phyloP scores from a whole-genome alignment of 2,329 filamentous ascomycete species.

The Penicillium sp. region DNA sequence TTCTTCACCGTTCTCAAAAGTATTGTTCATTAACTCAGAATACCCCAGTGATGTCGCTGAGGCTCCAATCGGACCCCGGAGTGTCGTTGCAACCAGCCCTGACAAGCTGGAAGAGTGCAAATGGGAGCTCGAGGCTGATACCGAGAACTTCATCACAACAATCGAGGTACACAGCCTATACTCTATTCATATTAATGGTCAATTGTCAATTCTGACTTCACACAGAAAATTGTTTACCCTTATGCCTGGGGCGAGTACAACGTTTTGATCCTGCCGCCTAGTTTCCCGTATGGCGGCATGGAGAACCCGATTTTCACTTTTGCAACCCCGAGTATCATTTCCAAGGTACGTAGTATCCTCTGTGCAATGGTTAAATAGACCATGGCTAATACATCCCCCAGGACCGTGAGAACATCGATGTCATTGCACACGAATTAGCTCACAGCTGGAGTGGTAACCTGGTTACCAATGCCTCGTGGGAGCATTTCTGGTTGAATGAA shows the following conservation, averaged over 20 bases:
- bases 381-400: slow-evolving; percentile 12
- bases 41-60: slow-evolving; percentile 70
- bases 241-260: slow-evolving; percentile 97
- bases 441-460: slow-evolving; percentile 86
- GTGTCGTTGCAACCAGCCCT: slow-evolving; percentile 80
- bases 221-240: slow-evolving; percentile 66
- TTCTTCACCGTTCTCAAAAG: background rate
- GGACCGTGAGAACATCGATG: slow-evolving; percentile 87
- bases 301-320: slow-evolving; percentile 95
- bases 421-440: slow-evolving; percentile 81
- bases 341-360: slow-evolving; percentile 52
- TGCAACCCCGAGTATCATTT: slow-evolving; percentile 91
- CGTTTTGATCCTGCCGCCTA: slow-evolving; percentile 82
- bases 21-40: background rate
- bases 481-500: slow-evolving; percentile 62
- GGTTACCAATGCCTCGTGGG: slow-evolving; percentile 53
- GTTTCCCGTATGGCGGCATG: slow-evolving; percentile 80
- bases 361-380: background rate
- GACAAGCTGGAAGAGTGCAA: slow-evolving; percentile 80
- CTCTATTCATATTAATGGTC: background rate
- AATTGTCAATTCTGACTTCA: slow-evolving; percentile 11
- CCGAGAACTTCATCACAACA: slow-evolving; percentile 85
- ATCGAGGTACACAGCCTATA: slow-evolving; percentile 63
- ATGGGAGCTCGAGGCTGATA: slow-evolving; percentile 88
- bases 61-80: slow-evolving; percentile 82